Evolutionary conservation across 2,329 filamentous ascomycete species (phyloP), one percentile per base, ranked within the genome.

Genomic region (Apiospora rasikravindrae): DNA sequence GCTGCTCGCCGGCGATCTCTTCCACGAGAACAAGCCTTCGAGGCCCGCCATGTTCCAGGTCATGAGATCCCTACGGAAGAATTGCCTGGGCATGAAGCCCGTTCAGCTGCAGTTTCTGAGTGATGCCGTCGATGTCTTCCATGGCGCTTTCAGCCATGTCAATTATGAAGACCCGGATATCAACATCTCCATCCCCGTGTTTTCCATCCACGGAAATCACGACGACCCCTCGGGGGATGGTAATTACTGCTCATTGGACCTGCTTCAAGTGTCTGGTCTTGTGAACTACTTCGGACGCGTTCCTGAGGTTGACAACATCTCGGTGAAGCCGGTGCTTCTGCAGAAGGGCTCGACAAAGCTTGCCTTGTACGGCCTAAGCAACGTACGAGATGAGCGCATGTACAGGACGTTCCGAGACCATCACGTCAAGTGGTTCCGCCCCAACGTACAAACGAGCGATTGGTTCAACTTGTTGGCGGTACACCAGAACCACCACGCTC

Each of bases 161-260:
- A 99, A 99, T 83, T 99, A 99, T 83, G 95, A 98, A 82, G 96
- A 99, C 78, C 91, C 94, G 33, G 94, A 99, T 77, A 98, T 99
- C 82, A 99, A 99, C 78, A 91, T 99, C 73, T 94, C 95, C 0
- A 98, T 98, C 71, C 96, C 96, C 0, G 95, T 99, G 40, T 99
- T 99, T 80, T 98, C 96, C 0, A 99, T 99, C 53, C 97, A 99
- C 78, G 96, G 96, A 66, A 99, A 99, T 79, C 96, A 99, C 80
- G 96, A 99, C 79, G 96, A 99, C 80, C 96, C 96, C 0, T 97
- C 95, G n/a, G 96, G 96, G 13, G 95, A 98, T 78, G 96, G 95
- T 14, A 94, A 97, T 80, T 92, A 93, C 75, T 97, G 96, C 74
- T 95, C 96, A 0, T 87, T 99, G 14, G 96, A 99, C 81, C 84